Evolutionary conservation across 1,139 yeast species (phyloP).

Genomic region (Saccharomycopsis crataegensis): DNA sequence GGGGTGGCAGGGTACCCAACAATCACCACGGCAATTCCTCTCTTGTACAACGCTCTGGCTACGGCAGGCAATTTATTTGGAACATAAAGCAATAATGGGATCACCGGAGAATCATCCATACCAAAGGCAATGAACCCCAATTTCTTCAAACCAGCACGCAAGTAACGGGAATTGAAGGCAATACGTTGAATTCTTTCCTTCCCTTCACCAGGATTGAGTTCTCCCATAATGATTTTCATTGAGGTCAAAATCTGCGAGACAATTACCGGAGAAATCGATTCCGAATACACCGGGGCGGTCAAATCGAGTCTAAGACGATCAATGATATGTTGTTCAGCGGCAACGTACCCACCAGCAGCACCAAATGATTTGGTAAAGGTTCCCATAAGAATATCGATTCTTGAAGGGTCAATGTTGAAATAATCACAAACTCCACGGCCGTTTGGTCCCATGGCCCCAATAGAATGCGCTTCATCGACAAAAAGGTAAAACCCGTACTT

Average conservation of each 20-base stretch:
- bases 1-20: conserved; percentile 99
- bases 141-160: conserved; percentile 82
- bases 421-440: conserved; percentile 96
- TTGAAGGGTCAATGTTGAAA: conserved; percentile 67
- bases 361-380: conserved; percentile 97
- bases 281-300: conserved; percentile 72
- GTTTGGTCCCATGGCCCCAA: conserved; percentile 92
- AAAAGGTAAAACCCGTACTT: conserved; percentile 86
- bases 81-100: conserved; percentile 77
- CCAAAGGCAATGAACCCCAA: conserved; percentile 93
- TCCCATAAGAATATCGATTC: conserved; percentile 90
- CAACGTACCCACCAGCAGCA: conserved; percentile 96
- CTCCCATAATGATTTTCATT: conserved; percentile 70
- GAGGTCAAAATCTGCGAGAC: conserved; percentile 83
- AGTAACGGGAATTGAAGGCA: conserved; percentile 90
- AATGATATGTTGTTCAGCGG: conserved; percentile 61
- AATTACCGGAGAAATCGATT: conserved; percentile 85
- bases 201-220: conserved; percentile 88
- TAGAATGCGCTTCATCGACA: conserved; percentile 96
- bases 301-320: conserved; percentile 69
- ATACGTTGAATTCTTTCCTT: conserved; percentile 82
- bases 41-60: conserved; percentile 70
- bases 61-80: conserved; percentile 95
- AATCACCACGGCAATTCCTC: conserved; percentile 87
- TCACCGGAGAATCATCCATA: conserved; percentile 93